phyloP scores from a whole-genome alignment of 31 red algal genomes.

The Asparagopsis taxiformis region DNA sequence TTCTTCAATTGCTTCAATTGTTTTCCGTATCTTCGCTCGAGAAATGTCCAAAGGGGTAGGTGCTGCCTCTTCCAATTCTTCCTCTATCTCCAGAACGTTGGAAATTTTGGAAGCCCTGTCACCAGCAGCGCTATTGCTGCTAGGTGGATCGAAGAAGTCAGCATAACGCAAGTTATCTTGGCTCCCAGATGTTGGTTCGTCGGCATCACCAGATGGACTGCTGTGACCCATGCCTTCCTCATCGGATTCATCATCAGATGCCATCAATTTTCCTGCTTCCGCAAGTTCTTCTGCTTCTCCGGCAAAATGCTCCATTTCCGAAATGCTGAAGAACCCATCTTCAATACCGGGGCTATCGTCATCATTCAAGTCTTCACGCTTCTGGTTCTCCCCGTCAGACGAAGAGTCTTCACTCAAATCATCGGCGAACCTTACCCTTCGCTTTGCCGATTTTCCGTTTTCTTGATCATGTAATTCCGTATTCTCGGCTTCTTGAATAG shows the following conservation, averaged over 20 bases:
- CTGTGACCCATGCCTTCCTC: constrained; percentile 1
- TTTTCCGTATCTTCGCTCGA: constrained; percentile 13
- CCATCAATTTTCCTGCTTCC: constrained; percentile 47
- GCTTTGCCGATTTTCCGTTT: not conserved
- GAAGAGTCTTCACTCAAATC: not conserved
- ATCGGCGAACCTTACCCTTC: constrained; percentile 9
- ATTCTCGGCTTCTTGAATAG: not conserved
- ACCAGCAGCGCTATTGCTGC: not conserved
- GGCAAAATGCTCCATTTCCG: constrained; percentile 70
- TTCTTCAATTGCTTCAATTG: constrained; percentile 56
- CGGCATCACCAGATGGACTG: constrained; percentile 6
- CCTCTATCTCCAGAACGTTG: constrained; percentile 14
- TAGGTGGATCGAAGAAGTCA: constrained; percentile 66
- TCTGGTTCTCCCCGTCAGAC: not conserved
- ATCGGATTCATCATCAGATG: constrained; percentile 44
- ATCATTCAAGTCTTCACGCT: not conserved
- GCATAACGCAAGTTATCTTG: constrained; percentile 16
- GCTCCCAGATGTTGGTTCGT: not conserved
- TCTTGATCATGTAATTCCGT: not conserved
- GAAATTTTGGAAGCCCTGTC: not conserved
- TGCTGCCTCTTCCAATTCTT: constrained; percentile 3
- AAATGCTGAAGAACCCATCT: constrained; percentile 62
- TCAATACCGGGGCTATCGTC: constrained; percentile 12
- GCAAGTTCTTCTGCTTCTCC: constrained; percentile 65
- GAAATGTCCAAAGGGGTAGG: constrained; percentile 32